Evolutionary conservation across 352 stramenopile species (phyloP), one percentile per base, ranked within the genome.

Genomic region (Salisapilia sapeloensis): DNA sequence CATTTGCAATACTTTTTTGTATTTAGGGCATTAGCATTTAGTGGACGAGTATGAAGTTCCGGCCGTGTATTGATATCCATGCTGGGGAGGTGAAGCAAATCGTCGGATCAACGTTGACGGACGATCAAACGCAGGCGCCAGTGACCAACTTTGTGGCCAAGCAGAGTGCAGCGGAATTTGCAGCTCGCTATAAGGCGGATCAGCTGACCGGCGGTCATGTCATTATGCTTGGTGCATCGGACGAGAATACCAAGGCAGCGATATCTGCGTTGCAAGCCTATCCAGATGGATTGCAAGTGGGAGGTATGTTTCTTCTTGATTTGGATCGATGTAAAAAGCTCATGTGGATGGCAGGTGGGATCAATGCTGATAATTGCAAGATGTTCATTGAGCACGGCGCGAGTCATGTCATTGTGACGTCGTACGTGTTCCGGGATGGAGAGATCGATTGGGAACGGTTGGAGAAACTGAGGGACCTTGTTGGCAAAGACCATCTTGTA

Each of bases 401-500:
- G n/a, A 96, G 79, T 24, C 93, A 99, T 52, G 85, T 99, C 14
- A 99, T 99, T 50, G 89, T 99, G 31, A 99, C 94, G 21, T 97
- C 84, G 24, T 96, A 92, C 48, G 86, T 98, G 9, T 98, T 98
- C 53, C 65, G 80, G 13, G 69, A 94, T 29, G 90, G 92, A 4
- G 40, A 84, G 44, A 94, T 98, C 34, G 76, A 94, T 49, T 83
- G 66, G 39, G 54, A 75, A 11, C 53, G 64, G 12, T 59, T 93
- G 11, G 42, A 66, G n/a, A 62, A 55, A 25, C 44, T 95, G 18
- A 60, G 59, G 32, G 40, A 66, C 9, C 49, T 79, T 21, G 51
- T 91, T 15, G 77, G 77, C 29, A 84, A 87, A 32, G 41, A 87
- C n/a, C 61, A 65, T 11, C 44, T 93, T 37, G 80, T 61, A 23